Conservation (phyloP, 1,139 yeast genomes). For the Geotrichum cucujoidarum region DNA sequence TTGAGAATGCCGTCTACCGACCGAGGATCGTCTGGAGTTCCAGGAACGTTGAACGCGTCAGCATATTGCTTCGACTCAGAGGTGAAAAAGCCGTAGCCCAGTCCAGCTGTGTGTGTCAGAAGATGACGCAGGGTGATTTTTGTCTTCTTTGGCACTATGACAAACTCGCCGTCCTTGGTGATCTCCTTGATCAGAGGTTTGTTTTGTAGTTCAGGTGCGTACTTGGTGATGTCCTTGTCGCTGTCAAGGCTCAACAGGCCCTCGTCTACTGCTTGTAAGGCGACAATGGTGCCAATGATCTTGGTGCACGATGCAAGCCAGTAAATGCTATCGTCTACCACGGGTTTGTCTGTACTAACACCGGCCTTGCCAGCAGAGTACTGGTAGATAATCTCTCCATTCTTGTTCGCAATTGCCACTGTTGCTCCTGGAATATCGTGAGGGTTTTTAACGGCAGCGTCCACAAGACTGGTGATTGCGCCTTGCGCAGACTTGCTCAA, state of each 20-base stretch:
- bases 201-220: slow-evolving; percentile 42
- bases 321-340: slow-evolving; percentile 36
- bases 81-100: slow-evolving; percentile 32
- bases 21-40: slow-evolving; percentile 20
- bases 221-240: slow-evolving; percentile 28
- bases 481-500: too few species aligned
- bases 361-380: slow-evolving; percentile 25
- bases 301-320: slow-evolving; percentile 48
- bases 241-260: slow-evolving; percentile 43
- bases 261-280: too few species aligned
- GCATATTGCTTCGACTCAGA: slow-evolving; percentile 18
- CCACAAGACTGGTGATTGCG: too few species aligned
- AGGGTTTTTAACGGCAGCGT: too few species aligned
- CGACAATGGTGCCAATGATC: slow-evolving; percentile 46
- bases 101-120: slow-evolving; percentile 43
- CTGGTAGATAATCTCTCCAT: background rate
- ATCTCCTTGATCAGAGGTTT: slow-evolving; percentile 27
- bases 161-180: slow-evolving; percentile 37
- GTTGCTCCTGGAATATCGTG: background rate
- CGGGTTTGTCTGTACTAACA: slow-evolving; percentile 22
- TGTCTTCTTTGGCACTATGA: slow-evolving; percentile 36
- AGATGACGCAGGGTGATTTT: slow-evolving; percentile 46
- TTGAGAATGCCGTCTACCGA: slow-evolving; percentile 39
- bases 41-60: slow-evolving; percentile 10
- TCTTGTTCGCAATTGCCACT: background rate